Conservation (phyloP, 2,329 filamentous ascomycete species). For the Xylaria sp. region DNA sequence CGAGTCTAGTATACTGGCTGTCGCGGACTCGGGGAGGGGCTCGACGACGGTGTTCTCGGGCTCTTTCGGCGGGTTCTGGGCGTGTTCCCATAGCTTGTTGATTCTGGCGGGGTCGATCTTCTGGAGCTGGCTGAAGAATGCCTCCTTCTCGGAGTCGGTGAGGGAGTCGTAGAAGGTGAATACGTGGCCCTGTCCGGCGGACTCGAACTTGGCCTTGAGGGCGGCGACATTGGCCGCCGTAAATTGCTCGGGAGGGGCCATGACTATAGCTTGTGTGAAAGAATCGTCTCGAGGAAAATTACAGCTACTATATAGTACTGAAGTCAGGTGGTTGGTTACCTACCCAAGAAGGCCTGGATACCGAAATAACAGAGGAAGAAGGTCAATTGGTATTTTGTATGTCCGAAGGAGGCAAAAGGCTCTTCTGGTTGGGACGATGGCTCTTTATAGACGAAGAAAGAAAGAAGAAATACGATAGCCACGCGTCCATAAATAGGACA, state of each 20-base stretch:
- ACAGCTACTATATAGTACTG: conserved; percentile 21
- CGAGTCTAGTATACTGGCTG: conserved; percentile 92
- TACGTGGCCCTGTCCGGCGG: conserved; percentile 82
- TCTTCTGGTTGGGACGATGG: conserved; percentile 5
- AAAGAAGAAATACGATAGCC: conserved; percentile 14
- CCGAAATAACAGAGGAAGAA: conserved; percentile 1
- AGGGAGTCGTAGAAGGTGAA: conserved; percentile 90
- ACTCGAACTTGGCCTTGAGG: conserved; percentile 77
- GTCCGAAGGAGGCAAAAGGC: conserved; percentile 7
- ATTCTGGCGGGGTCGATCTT: conserved; percentile 86
- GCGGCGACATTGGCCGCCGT: conserved; percentile 73
- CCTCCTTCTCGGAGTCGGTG: conserved; percentile 75
- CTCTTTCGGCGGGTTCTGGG: conserved; percentile 80
- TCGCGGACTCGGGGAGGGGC: conserved; percentile 86
- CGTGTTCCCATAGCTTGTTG: conserved; percentile 85
- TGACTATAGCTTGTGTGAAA: conserved; percentile 33
- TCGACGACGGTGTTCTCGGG: conserved; percentile 71
- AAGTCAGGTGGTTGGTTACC: not conserved
- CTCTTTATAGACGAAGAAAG: conserved; percentile 28
- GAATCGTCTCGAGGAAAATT: conserved; percentile 2
- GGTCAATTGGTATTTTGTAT: conserved; percentile 14
- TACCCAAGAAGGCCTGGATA: conserved; percentile 2
- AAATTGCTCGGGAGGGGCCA: conserved; percentile 61
- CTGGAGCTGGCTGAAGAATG: conserved; percentile 83
- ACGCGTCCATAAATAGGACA: conserved; percentile 31